Base-by-base conservation (phyloP, 2,329 filamentous ascomycete species). In the Pseudovirgaria hyperparasitica region DNA sequence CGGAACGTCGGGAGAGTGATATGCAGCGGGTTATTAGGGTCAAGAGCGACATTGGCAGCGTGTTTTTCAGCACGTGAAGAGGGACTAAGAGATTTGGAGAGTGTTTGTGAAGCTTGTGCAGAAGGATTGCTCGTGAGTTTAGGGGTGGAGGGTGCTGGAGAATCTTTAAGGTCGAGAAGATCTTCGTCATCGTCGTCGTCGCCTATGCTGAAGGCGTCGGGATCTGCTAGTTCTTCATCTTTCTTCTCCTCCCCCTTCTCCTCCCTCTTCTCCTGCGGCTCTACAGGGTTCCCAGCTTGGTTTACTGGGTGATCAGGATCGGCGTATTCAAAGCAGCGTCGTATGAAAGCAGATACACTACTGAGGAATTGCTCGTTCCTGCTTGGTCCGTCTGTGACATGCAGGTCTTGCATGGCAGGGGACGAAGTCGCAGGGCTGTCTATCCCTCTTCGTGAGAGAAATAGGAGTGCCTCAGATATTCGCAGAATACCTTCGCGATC, bases 1-100 rank as follows among this genome's bases (percentile, higher is more conserved):
- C 90, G 79, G 67, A 98, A 98, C 1, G 90, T 98, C 1, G 90
- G 90, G 2, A 98, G 68, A 1, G 90, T 96, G 46, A 98, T 94
- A 50, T 94, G 81, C 1, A 98, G 68, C 5, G 90, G 90, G 37
- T 92, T 87, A 15, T 84, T 77, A 3, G 90, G 90, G 48, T 98
- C 86, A 4, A 98, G 69, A 1, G 90, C 90, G 6, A 77, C 74
- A 48, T 98, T 98, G 24, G 85, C 85, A 12, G 79, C 71, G 48
- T 84, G 70, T 46, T 73, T 77, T 39, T 54, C 53, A 33, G 32
- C 50, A 29, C 42, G 57, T 42, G 31, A 48, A 25, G 36, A 48
- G 35, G 24, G 29, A 15, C 37, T 46, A 31, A 33, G 50, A 28
- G 36, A 39, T 4, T 30, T 33, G 4, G 45, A 43, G 38, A 36